Evolutionary conservation across 306 rosid species (phyloP), one percentile per base, ranked within the genome.

Genomic region (Alnus glutinosa): DNA sequence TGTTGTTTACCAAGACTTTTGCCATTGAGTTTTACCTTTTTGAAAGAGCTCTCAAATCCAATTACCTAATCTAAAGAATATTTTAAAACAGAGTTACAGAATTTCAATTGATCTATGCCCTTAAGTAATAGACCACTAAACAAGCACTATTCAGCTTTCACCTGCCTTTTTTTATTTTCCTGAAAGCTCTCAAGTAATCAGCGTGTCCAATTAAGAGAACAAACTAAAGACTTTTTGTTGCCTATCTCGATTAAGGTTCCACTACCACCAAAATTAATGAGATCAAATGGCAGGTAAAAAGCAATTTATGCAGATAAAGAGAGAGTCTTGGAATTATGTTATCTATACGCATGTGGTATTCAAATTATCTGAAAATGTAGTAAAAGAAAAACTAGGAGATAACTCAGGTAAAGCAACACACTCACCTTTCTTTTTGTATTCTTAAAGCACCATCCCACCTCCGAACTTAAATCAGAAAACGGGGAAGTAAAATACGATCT

Each of bases 391-490:
- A 79, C 47, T 36, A 52, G 36, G n/a, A 52, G 36, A 73, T 10
- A 9, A 30, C 18, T 9, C 13, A 14, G 7, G 5, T 7, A 49
- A 23, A 11, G 72, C n/a, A 42, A 9, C 16, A n/a, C 51, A 68
- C 48, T 28, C 71, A 32, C 46, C 55, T 58, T 77, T 42, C 59
- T 39, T 83, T 81, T 64, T 55, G 47, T 77, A 79, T 85, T 83
- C 48, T 46, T 61, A 78, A 77, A 86, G 46, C 78, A 58, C 34
- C 58, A 72, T 51, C 70, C 79, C 78, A 75, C 66, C 80, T 77
- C 61, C 71, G 52, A 54, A 71, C 59, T 81, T 62, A 82, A 74
- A 81, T 57, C 58, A 18, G 55, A 28, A 58, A 75, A 67, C 70
- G 83, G 83, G 66, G 32, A 48, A 47, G 52, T 71, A 79, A 75